Percentiles rank a stretch among this genome's conserved stretches.
Evolutionary conservation across 2,329 filamentous ascomycete species (phyloP).

Genomic region (Cryphonectria parasitica): DNA sequence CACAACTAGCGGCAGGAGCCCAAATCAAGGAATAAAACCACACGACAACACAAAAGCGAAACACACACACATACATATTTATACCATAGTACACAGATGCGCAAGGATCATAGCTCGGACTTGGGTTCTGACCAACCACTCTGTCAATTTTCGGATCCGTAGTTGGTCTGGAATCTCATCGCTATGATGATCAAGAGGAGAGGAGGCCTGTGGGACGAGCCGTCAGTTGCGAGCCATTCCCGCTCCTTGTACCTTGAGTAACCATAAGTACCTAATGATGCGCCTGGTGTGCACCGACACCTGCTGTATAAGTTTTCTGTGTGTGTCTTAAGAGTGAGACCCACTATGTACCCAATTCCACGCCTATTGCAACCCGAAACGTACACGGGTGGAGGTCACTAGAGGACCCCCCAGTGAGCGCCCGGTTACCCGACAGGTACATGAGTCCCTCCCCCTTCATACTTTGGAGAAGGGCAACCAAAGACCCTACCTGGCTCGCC

Average conservation of each 20-base stretch:
- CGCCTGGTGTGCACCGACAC: constrained; percentile 7
- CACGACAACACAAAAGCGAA: neutral
- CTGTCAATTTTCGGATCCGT: neutral
- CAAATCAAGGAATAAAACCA: neutral
- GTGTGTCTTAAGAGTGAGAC: neutral
- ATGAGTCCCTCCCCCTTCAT: neutral
- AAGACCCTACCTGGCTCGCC: neutral
- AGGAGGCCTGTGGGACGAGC: constrained; percentile 11
- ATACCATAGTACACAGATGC: neutral
- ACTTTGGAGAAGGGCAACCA: neutral
- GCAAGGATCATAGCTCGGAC: constrained; percentile 17
- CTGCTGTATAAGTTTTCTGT: neutral
- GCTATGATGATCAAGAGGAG: constrained; percentile 1
- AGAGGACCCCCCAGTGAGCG: neutral
- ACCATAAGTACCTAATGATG: neutral
- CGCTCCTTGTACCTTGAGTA: neutral
- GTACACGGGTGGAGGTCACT: constrained; percentile 13
- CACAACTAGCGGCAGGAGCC: neutral
- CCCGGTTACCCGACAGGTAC: constrained; percentile 6
- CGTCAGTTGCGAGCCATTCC: constrained; percentile 14
- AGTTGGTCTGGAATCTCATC: neutral
- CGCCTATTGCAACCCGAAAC: constrained; percentile 10
- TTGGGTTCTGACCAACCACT: constrained; percentile 9
- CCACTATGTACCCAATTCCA: constrained; percentile 8
- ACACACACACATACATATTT: neutral